Conservation (phyloP, 176 grass and related monocot species). For the Musa acuminata region DNA sequence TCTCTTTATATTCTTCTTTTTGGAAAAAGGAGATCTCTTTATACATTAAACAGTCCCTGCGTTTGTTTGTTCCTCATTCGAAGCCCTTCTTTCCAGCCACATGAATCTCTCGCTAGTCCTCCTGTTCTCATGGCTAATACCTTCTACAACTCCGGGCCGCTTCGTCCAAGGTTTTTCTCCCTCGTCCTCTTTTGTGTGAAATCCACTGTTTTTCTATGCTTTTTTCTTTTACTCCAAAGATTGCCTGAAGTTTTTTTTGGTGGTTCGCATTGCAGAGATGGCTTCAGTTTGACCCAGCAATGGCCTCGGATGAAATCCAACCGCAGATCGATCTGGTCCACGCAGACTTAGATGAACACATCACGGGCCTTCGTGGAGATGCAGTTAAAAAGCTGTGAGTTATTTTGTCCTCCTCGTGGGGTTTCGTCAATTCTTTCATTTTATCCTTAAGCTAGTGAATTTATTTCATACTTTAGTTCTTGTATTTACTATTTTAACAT, state of each 20-base stretch:
- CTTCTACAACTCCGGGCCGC: background rate
- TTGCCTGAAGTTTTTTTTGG: background rate
- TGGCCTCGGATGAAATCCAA: background rate
- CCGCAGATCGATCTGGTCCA: constrained; percentile 5
- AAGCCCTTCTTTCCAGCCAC: background rate
- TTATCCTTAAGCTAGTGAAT: constrained; percentile 53
- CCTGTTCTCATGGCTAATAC: background rate
- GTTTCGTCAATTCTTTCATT: background rate
- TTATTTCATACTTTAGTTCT: too few relatives aligned
- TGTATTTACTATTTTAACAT: constrained; percentile 49
- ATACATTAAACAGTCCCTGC: too few relatives aligned
- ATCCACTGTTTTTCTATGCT: background rate
- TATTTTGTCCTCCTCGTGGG: background rate
- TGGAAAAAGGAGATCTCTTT: too few relatives aligned
- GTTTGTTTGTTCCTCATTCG: background rate
- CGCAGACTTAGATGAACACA: constrained; percentile 58
- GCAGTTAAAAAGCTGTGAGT: constrained; percentile 53
- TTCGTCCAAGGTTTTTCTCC: background rate
- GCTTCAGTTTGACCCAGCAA: background rate
- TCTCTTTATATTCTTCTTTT: too few relatives aligned
- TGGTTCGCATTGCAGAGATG: background rate
- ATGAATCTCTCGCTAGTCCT: too few relatives aligned
- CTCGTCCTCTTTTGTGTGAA: background rate
- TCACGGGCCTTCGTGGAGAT: constrained; percentile 43
- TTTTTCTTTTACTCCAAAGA: too few relatives aligned